Conservation (phyloP, 2,329 filamentous ascomycete species). For the Thelonectria rubi region DNA sequence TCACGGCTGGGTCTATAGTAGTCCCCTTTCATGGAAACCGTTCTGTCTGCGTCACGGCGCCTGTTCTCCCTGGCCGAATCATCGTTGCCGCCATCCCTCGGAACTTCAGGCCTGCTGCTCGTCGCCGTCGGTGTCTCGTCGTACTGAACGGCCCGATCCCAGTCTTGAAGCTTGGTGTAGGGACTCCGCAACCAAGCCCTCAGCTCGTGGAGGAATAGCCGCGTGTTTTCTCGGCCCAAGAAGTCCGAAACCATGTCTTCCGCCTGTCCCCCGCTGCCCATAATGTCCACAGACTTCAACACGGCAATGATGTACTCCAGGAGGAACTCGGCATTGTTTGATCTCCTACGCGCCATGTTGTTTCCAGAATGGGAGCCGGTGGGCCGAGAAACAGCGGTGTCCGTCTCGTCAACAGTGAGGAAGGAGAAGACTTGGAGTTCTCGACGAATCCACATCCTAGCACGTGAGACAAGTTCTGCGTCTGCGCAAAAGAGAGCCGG, state of each 20-base stretch:
- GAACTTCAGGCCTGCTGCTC: background rate
- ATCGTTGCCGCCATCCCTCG: background rate
- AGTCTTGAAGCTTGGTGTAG: conserved; percentile 74
- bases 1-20: conserved; percentile 39
- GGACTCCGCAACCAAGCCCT: conserved; percentile 85
- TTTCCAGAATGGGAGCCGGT: conserved; percentile 14
- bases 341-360: conserved; percentile 47
- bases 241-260: conserved; percentile 83
- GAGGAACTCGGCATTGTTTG: conserved; percentile 82
- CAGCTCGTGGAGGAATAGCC: conserved; percentile 85
- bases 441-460: conserved; percentile 81
- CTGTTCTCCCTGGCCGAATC: conserved; percentile 1
- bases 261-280: conserved; percentile 79
- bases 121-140: conserved; percentile 22
- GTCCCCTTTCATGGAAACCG: conserved; percentile 32
- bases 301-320: conserved; percentile 88
- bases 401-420: conserved; percentile 54
- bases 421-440: conserved; percentile 87
- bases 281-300: conserved; percentile 82
- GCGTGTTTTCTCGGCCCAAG: conserved; percentile 76
- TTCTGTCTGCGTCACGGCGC: background rate
- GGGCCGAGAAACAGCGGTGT: conserved; percentile 21
- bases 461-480: conserved; percentile 75
- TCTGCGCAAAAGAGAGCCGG: conserved; percentile 72
- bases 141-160: conserved; percentile 86